Conservation (phyloP, 768 basidiomycete species). For the Rhizopogon rudus region DNA sequence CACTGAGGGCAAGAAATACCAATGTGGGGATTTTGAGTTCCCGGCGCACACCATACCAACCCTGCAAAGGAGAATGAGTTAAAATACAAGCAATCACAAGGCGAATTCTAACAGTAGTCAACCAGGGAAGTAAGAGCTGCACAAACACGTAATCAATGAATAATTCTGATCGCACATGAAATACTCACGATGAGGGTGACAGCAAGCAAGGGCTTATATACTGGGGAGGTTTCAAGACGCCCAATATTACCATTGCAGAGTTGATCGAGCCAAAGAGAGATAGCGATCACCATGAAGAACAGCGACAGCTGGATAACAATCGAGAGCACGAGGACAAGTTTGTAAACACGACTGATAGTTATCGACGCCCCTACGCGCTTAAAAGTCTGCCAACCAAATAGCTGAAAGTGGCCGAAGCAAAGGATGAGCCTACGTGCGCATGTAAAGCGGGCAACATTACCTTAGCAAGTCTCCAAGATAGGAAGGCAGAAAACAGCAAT, state of each 20-base stretch:
- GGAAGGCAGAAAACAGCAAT: constrained; percentile 52
- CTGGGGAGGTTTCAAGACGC: constrained; percentile 37
- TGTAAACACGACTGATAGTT: constrained; percentile 71
- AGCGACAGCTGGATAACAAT: constrained; percentile 71
- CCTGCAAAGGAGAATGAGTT: constrained; percentile 30
- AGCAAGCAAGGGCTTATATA: constrained; percentile 55
- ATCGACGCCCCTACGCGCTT: constrained; percentile 77
- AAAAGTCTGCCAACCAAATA: constrained; percentile 86
- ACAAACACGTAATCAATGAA: constrained; percentile 3
- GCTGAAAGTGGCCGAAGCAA: constrained; percentile 26
- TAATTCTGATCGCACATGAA: not conserved
- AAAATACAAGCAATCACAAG: constrained; percentile 1
- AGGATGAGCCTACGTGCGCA: not conserved
- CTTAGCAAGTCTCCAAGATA: constrained; percentile 75
- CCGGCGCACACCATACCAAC: constrained; percentile 72
- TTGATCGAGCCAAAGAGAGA: constrained; percentile 75
- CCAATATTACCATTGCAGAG: constrained; percentile 64
- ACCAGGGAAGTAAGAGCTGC: constrained; percentile 67
- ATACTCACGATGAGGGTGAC: constrained; percentile 54
- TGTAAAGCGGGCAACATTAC: constrained; percentile 29
- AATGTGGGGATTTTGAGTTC: constrained; percentile 58
- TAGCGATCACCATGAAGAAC: constrained; percentile 71
- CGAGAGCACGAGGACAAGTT: constrained; percentile 62
- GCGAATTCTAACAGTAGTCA: constrained; percentile 41
- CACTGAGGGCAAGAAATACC: constrained; percentile 55